A percentile compares a stretch with the other conserved stretches of the same genome.
phyloP scores from a whole-genome alignment of 2,329 filamentous ascomycete genomes.

The Nemania abortiva region DNA sequence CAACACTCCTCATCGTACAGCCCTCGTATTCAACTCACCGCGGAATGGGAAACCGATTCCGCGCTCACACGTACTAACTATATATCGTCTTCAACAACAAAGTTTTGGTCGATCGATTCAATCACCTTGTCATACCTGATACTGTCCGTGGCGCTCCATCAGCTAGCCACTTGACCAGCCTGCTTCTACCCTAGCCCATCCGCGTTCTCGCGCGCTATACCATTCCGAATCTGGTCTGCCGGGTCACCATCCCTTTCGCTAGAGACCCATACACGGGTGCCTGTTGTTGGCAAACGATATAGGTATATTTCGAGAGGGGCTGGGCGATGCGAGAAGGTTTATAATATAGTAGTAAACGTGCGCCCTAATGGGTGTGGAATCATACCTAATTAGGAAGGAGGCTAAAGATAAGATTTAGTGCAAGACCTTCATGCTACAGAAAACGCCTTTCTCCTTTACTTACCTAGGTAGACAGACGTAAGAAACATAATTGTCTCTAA shows the following conservation, averaged over 20 bases:
- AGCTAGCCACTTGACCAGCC: neutral
- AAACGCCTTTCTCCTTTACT: neutral
- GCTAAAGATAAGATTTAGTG: conserved; percentile 22
- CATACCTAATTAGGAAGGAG: conserved; percentile 26
- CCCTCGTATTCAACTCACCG: conserved; percentile 2
- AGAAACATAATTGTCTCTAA: neutral
- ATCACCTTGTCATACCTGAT: conserved; percentile 1
- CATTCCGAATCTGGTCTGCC: neutral
- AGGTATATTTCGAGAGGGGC: too few relatives aligned
- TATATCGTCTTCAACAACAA: neutral
- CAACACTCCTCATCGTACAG: conserved; percentile 4
- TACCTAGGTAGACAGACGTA: too few relatives aligned
- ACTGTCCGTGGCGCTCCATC: neutral
- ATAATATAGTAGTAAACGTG: neutral
- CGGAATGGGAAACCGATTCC: conserved; percentile 6
- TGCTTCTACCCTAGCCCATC: neutral
- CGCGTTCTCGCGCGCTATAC: neutral
- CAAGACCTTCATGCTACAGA: neutral
- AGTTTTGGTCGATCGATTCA: neutral
- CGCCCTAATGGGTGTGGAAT: neutral
- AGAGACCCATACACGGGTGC: neutral
- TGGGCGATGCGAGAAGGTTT: neutral
- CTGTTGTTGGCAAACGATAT: neutral
- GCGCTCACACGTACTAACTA: neutral
- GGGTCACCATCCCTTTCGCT: neutral